Percentiles rank a stretch among this genome's conserved stretches.
Evolutionary conservation across 2,329 filamentous ascomycete species (phyloP).

Genomic region (Colletotrichum australisinense): DNA sequence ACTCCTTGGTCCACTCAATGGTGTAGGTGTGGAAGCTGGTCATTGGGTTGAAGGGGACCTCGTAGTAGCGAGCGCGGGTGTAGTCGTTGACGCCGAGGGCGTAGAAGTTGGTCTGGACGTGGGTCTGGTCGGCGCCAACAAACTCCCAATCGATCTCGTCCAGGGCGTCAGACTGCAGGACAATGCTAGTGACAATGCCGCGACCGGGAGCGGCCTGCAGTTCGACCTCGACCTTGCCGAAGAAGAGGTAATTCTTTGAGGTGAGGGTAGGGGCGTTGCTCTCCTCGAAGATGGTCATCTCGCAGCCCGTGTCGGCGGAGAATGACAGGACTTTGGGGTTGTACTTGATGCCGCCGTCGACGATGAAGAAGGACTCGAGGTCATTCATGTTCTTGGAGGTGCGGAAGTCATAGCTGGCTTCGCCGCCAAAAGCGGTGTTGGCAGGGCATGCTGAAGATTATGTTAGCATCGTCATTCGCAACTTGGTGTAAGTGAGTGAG

Average conservation of each 20-base stretch:
- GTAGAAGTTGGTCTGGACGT: constrained; percentile 63
- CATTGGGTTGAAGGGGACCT: constrained; percentile 52
- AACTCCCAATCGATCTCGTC: constrained; percentile 66
- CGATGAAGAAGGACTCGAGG: constrained; percentile 63
- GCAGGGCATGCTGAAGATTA: constrained; percentile 27
- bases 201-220: constrained; percentile 58
- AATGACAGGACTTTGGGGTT: constrained; percentile 49
- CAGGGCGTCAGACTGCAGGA: constrained; percentile 61
- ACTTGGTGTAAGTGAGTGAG: background rate
- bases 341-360: constrained; percentile 59
- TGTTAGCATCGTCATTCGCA: constrained; percentile 2
- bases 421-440: constrained; percentile 35
- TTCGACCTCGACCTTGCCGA: constrained; percentile 60
- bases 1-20: constrained; percentile 72
- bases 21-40: constrained; percentile 71
- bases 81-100: constrained; percentile 67
- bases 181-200: constrained; percentile 62
- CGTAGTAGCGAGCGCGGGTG: constrained; percentile 60
- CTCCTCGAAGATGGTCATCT: constrained; percentile 60
- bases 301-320: constrained; percentile 54
- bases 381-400: constrained; percentile 46
- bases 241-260: constrained; percentile 62
- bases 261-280: constrained; percentile 59
- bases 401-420: constrained; percentile 32
- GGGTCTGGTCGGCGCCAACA: constrained; percentile 44